Percentiles rank a stretch among this genome's conserved stretches.
Evolutionary conservation across 2,329 filamentous ascomycete genomes (phyloP).

Genomic region (Emergomyces africanus): DNA sequence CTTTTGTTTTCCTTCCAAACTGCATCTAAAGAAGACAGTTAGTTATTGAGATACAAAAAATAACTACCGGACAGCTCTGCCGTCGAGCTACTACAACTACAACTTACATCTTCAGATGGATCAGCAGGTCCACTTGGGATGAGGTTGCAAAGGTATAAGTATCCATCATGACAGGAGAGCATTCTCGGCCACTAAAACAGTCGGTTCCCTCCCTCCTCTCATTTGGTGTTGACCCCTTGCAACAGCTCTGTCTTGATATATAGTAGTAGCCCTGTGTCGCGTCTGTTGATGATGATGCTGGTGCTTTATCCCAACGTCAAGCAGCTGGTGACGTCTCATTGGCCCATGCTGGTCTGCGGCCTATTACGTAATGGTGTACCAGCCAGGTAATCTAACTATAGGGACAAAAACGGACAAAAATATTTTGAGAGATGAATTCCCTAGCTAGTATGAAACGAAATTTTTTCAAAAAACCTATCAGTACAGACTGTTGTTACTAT

Average conservation of each 20-base stretch:
- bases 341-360: background rate
- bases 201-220: background rate
- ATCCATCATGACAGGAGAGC: conserved; percentile 45
- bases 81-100: conserved; percentile 7
- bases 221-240: background rate
- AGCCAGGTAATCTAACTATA: no score
- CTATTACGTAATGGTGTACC: background rate
- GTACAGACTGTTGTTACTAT: background rate
- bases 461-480: background rate
- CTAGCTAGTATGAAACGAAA: background rate
- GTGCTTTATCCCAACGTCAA: background rate
- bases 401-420: no score
- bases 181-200: background rate
- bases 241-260: background rate
- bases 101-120: conserved; percentile 52
- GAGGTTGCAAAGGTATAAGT: conserved; percentile 92
- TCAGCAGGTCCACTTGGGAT: conserved; percentile 62
- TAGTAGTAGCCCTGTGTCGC: no score
- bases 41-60: background rate
- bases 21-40: conserved; percentile 40
- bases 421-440: no score
- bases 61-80: background rate
- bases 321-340: background rate
- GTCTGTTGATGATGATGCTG: background rate
- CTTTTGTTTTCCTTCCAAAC: conserved; percentile 65